Base-by-base conservation (phyloP, 1,284 basidiomycete species). In the Lentinula novae-zelandiae region DNA sequence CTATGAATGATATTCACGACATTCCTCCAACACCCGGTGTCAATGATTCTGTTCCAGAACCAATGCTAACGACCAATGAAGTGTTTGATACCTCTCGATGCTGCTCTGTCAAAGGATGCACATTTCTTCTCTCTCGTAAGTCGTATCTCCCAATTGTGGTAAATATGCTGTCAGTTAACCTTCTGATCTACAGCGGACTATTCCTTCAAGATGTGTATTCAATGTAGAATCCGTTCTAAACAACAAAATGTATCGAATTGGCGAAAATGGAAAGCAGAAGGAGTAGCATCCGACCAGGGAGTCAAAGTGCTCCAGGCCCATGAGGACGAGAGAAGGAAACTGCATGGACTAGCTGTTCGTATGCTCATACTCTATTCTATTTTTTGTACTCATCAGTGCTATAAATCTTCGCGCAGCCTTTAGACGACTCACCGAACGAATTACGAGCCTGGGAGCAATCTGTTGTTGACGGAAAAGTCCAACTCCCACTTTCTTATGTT, bases 201-300 rank as follows among this genome's bases (percentile, higher is more conserved):
- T 58, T 72, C 75, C 51, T 83, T 73, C 73, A 84, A 82, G 68
- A 85, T 84, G 83, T 85, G 83, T 66, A 72, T 77, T 17, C 71
- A 75, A 0, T 84, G 83, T 64, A 74, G 83, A 34, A 70, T 74
- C 38, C 73, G 80, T 84, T 84, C 68, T 75, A 78, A 22, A 42
- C 74, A 67, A 51, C 84, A 85, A 62, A 82, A 82, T 0, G 79
- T 71, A 6, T 27, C 49, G 22, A 63, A 68, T 82, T 54, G 71
- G 74, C 13, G 17, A 20, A 46, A 46, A 46, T 46, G 44, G 44
- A 46, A 20, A 46, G 17, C 44, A 46, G 44, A 46, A 20, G 17
- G 44, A 20, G 3, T 46, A 10, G 44, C 44, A 46, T 46, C 17
- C n/a, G 44, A 46, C 17, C 13, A 46, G 44, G 44, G 17, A 8